Evolutionary conservation across 306 rosid genomes (phyloP).

Genomic region (Cicer cuneatum): DNA sequence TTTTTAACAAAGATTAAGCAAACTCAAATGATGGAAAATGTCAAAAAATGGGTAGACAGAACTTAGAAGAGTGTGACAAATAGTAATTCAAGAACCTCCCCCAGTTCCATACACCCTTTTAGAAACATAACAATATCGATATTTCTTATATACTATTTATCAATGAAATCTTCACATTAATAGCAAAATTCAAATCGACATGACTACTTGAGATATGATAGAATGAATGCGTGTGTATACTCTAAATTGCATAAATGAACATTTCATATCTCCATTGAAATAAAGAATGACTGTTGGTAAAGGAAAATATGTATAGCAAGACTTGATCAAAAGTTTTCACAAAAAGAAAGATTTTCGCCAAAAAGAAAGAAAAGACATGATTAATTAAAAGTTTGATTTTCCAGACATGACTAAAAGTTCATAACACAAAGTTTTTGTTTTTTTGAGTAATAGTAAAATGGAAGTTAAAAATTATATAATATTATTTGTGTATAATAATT

Average conservation of each 20-base stretch:
- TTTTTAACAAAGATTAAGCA: neutral
- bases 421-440: neutral
- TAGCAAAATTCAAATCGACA: too few relatives aligned
- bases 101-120: constrained; percentile 26
- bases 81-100: constrained; percentile 37
- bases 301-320: neutral
- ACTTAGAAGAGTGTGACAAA: constrained; percentile 39
- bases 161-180: too few relatives aligned
- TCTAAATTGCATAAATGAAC: too few relatives aligned
- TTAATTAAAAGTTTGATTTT: neutral
- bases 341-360: too few relatives aligned
- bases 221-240: too few relatives aligned
- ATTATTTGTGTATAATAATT: neutral
- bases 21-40: neutral
- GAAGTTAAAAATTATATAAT: too few relatives aligned
- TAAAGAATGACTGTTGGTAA: neutral
- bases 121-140: neutral
- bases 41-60: constrained; percentile 25
- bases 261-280: too few relatives aligned
- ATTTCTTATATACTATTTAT: too few relatives aligned
- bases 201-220: too few relatives aligned
- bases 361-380: neutral
- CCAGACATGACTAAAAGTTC: neutral
- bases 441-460: too few relatives aligned
- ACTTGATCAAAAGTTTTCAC: neutral